Percentiles rank a stretch among this genome's conserved stretches.
These are phyloP conservation scores for Papiliotrema fonsecae DNA, from an alignment of 1,284 basidiomycete species.

Conservation along the genomic window DNA sequence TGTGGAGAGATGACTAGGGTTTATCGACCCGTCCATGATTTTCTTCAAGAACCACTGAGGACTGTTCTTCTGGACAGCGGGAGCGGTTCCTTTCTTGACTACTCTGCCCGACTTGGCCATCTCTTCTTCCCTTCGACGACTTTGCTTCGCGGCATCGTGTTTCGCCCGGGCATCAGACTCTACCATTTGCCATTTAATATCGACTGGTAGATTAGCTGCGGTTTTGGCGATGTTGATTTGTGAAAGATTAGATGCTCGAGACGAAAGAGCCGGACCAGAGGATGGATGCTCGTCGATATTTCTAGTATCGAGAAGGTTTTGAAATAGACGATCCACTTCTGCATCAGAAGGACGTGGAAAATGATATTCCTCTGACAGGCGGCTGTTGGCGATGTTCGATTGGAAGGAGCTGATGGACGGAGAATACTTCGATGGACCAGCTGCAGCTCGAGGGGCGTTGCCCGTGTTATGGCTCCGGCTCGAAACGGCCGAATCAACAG, in stretches of 20 bases:
- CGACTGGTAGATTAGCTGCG: constrained; percentile 55
- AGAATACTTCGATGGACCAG: constrained; percentile 12
- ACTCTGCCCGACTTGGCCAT: constrained; percentile 53
- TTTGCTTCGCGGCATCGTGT: constrained; percentile 64
- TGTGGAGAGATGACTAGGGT: constrained; percentile 26
- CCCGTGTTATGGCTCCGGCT: not conserved
- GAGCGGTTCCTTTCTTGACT: constrained; percentile 36
- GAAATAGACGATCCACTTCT: constrained; percentile 72
- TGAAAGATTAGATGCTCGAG: constrained; percentile 28
- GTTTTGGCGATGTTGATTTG: constrained; percentile 20
- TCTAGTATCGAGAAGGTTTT: constrained; percentile 64
- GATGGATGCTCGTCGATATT: constrained; percentile 52
- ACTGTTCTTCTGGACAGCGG: constrained; percentile 55
- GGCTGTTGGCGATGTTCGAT: constrained; percentile 11
- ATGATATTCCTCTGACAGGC: constrained; percentile 58
- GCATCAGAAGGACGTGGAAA: constrained; percentile 70
- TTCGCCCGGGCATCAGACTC: constrained; percentile 76
- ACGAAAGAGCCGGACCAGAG: constrained; percentile 18
- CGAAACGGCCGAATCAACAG: not conserved
- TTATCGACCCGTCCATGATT: constrained; percentile 35
- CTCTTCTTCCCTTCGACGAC: constrained; percentile 57
- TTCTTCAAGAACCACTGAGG: constrained; percentile 60
- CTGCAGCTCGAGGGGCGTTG: not conserved
- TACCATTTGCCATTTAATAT: constrained; percentile 92
- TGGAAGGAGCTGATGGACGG: constrained; percentile 6